Percentiles rank a stretch among this genome's conserved stretches.
phyloP scores from a whole-genome alignment of 2,329 filamentous ascomycete species.

The Phyllosticta citribraziliensis region DNA sequence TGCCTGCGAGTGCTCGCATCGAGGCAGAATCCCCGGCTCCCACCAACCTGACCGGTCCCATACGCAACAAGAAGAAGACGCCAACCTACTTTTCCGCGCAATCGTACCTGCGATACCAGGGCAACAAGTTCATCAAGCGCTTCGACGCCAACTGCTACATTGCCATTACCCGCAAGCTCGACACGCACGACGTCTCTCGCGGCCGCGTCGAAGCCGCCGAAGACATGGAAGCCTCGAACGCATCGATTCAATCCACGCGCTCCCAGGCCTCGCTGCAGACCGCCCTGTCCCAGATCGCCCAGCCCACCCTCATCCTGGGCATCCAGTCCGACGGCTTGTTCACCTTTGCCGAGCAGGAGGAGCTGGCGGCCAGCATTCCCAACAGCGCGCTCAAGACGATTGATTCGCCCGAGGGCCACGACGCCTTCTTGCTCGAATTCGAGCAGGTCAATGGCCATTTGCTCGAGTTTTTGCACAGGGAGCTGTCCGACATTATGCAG shows the following conservation, averaged over 20 bases:
- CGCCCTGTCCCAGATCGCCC: constrained; percentile 71
- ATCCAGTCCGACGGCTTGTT: constrained; percentile 96
- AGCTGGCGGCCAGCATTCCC: constrained; percentile 73
- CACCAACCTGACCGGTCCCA: constrained; percentile 16
- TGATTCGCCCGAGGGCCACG: constrained; percentile 88
- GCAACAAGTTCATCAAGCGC: constrained; percentile 88
- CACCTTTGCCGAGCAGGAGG: constrained; percentile 92
- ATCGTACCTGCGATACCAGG: constrained; percentile 94
- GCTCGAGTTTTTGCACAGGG: constrained; percentile 70
- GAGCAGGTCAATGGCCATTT: constrained; percentile 92
- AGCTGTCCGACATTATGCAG: constrained; percentile 80
- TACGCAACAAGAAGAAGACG: constrained; percentile 25
- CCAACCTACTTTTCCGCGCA: constrained; percentile 94
- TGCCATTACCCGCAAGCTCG: constrained; percentile 92
- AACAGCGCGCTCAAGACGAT: constrained; percentile 74
- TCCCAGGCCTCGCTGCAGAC: constrained; percentile 41
- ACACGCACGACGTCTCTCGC: constrained; percentile 90
- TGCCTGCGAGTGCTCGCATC: constrained; percentile 19
- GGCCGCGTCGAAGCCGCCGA: constrained; percentile 42
- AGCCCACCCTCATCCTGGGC: constrained; percentile 82
- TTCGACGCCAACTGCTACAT: constrained; percentile 99
- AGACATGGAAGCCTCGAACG: constrained; percentile 18
- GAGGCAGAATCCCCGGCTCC: constrained; percentile 33
- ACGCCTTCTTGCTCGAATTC: constrained; percentile 93
- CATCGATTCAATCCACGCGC: constrained; percentile 5